Evolutionary conservation across 75 land plant genomes (phyloP).

Genomic region (Chamaecyparis obtusa): DNA sequence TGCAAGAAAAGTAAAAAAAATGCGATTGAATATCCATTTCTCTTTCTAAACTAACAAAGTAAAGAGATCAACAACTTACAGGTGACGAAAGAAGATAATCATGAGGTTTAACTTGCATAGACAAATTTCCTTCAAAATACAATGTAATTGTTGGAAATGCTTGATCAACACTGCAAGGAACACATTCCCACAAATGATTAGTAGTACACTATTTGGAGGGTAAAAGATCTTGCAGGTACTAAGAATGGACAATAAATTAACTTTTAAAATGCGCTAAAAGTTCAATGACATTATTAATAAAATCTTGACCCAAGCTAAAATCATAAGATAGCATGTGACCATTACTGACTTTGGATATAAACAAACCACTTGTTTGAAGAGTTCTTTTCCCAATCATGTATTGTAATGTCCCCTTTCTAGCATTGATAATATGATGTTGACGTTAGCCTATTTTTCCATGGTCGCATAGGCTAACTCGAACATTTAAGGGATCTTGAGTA

Average conservation of each 20-base stretch:
- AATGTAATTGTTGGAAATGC: constrained; percentile 69
- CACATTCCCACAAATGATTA: not conserved
- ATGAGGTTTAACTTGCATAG: constrained; percentile 65
- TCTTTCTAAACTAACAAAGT: not conserved
- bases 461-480: too few relatives aligned
- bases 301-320: not conserved
- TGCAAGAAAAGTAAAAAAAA: not conserved
- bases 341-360: not conserved
- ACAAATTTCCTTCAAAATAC: constrained; percentile 49
- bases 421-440: too few relatives aligned
- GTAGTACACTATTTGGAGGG: not conserved
- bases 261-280: not conserved
- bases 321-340: not conserved
- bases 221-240: not conserved
- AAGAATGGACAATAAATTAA: not conserved
- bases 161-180: constrained; percentile 69
- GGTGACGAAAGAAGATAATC: constrained; percentile 56
- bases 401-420: too few relatives aligned
- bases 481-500: too few relatives aligned
- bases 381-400: not conserved
- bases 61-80: constrained; percentile 22
- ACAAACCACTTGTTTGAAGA: not conserved
- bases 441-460: too few relatives aligned
- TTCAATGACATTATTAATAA: not conserved
- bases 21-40: not conserved